Base-by-base conservation (phyloP, 2,329 filamentous ascomycete species). In the Aspergillus oerlinghausenensis region DNA sequence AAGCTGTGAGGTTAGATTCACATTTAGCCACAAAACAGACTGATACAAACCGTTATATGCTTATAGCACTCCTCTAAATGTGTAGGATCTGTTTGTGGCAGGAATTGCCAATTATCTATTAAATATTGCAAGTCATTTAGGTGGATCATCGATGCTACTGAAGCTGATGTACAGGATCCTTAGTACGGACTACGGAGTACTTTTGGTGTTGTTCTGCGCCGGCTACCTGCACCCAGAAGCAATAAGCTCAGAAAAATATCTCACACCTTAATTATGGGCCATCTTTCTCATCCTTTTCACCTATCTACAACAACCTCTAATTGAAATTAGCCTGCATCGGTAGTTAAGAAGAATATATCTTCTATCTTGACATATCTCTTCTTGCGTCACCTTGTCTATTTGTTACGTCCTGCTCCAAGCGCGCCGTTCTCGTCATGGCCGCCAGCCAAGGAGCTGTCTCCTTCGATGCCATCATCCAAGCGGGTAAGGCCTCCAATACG, bases 381-480 rank as follows among this genome's bases (percentile, higher is more conserved):
- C n/a, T 47, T 23, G 43, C 19, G 17, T 14, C 45, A 49, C 21
- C 52, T 26, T 10, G 32, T 17, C 55, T n/a, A 17, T 25, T 35
- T 26, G 19, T 56, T 35, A 21, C 26, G 40, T 40, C 42, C n/a
- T 47, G 28, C 43, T 50, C 28, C 32, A 23, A 26, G 35, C 26
- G 35, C 21, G 14, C 35, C 38, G n/a, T 40, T 49, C 26, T 54
- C 57, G 60, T 49, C 49, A 78, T 78, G 75, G 69, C 73, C 26
- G 61, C 69, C 51, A 56, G 66, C 54, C 67, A 77, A 66, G 60
- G 67, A 61, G 65, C 72, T 21, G 63, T 76, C 43, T 79, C 78
- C 8, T 82, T 82, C 59, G 75, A 82, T 64, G 74, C 75, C 45
- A 80, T 82, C 62, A 81, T 82, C 56, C 73, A 80, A 67, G 74